Evolutionary conservation across 2,329 filamentous ascomycete species (phyloP).

Genomic region (Rasamsonia emersonii): DNA sequence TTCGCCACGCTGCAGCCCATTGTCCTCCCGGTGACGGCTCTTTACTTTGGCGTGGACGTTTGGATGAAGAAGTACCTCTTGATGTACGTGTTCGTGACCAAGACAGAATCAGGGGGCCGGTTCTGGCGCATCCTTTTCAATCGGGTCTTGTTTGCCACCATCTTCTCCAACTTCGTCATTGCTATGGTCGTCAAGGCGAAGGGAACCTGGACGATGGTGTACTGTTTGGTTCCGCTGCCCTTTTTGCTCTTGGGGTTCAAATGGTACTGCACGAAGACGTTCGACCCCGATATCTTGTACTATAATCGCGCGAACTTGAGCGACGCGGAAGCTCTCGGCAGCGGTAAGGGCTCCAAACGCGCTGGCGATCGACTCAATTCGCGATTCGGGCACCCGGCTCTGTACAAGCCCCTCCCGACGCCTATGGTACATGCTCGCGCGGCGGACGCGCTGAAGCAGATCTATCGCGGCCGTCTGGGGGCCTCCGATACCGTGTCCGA

Average conservation of each 20-base stretch:
- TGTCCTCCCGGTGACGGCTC: constrained; percentile 71
- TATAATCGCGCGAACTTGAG: constrained; percentile 59
- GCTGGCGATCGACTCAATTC: constrained; percentile 58
- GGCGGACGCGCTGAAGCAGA: constrained; percentile 72
- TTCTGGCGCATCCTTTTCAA: constrained; percentile 93
- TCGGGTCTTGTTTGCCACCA: constrained; percentile 72
- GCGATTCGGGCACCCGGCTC: constrained; percentile 79
- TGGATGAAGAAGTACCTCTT: constrained; percentile 93
- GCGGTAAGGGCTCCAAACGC: constrained; percentile 30
- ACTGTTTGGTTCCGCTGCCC: constrained; percentile 62
- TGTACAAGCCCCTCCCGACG: constrained; percentile 82
- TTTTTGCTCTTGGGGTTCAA: constrained; percentile 79
- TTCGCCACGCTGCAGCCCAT: constrained; percentile 82
- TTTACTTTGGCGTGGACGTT: constrained; percentile 83
- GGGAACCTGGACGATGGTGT: constrained; percentile 59
- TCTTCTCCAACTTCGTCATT: constrained; percentile 70
- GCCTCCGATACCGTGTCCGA: constrained; percentile 33
- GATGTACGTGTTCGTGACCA: constrained; percentile 91
- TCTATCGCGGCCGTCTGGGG: constrained; percentile 75
- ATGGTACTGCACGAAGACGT: constrained; percentile 65
- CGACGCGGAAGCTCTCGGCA: constrained; percentile 38
- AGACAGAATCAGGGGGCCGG: constrained; percentile 87
- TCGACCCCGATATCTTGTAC: constrained; percentile 73
- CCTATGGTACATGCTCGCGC: constrained; percentile 93
- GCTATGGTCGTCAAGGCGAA: constrained; percentile 66